Evolutionary conservation across 495 filamentous ascomycete species (phyloP).

Genomic region (Lepidopterella palustris): DNA sequence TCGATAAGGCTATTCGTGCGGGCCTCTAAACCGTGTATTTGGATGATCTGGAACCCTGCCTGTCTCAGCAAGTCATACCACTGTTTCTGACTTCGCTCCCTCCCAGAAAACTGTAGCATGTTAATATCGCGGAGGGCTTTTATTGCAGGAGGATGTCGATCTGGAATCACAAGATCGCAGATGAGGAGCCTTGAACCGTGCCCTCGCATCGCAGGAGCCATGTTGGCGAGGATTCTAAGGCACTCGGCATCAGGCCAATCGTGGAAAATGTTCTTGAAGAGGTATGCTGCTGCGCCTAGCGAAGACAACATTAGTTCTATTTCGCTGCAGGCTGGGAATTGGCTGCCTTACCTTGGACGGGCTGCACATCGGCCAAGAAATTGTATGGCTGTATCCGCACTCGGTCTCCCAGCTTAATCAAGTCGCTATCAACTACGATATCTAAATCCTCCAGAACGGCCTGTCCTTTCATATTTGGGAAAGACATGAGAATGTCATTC

Average conservation of each 20-base stretch:
- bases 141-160: neutral
- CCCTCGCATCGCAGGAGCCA: constrained; percentile 9
- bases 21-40: constrained; percentile 3
- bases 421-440: constrained; percentile 2
- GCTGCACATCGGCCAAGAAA: constrained; percentile 12
- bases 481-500: constrained; percentile 3
- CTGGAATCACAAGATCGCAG: constrained; percentile 9
- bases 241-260: constrained; percentile 15
- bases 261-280: constrained; percentile 9
- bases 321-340: too few relatives aligned
- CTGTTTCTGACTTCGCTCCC: constrained; percentile 13
- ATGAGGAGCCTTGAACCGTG: constrained; percentile 10
- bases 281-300: constrained; percentile 7
- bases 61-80: constrained; percentile 7
- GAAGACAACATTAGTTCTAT: too few relatives aligned
- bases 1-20: constrained; percentile 6
- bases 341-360: constrained; percentile 3
- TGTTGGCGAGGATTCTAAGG: constrained; percentile 7
- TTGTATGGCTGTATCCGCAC: constrained; percentile 8
- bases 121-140: constrained; percentile 14
- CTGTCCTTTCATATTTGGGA: constrained; percentile 2
- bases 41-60: neutral
- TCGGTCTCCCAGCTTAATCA: neutral
- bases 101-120: constrained; percentile 11
- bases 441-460: constrained; percentile 9